A percentile compares a stretch with the other conserved stretches of the same genome.
Conservation (phyloP, 2,329 filamentous ascomycete species). For the Bertia moriformis region DNA sequence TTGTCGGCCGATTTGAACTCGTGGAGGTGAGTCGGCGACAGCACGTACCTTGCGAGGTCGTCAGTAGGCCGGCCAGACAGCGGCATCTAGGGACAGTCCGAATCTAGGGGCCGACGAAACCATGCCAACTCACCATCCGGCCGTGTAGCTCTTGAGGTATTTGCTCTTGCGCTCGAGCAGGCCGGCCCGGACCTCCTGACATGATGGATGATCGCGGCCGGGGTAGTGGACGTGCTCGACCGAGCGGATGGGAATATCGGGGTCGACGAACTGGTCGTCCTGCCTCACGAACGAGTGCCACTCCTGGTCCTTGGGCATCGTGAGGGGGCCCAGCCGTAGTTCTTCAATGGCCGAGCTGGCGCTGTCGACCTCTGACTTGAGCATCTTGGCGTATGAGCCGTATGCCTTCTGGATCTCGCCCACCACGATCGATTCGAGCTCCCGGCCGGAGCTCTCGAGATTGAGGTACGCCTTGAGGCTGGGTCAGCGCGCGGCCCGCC, state of each 20-base stretch:
- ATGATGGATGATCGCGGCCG: constrained; percentile 68
- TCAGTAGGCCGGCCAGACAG: too few relatives aligned
- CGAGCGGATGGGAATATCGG: constrained; percentile 62
- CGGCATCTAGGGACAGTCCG: neutral
- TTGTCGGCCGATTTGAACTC: constrained; percentile 99
- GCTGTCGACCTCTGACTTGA: constrained; percentile 80
- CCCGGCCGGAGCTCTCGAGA: constrained; percentile 80
- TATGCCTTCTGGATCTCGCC: constrained; percentile 97
- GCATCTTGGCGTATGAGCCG: constrained; percentile 78
- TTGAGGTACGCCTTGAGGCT: constrained; percentile 71
- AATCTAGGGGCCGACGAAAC: too few relatives aligned
- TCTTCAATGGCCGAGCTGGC: constrained; percentile 66
- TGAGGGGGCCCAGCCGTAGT: constrained; percentile 68
- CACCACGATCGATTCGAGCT: constrained; percentile 90
- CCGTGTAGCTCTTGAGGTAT: constrained; percentile 92
- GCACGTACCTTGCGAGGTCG: constrained; percentile 82
- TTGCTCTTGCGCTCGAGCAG: constrained; percentile 96
- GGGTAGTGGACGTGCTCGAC: constrained; percentile 80
- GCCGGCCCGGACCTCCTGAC: constrained; percentile 75
- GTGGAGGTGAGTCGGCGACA: constrained; percentile 91
- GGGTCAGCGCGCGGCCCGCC: constrained; percentile 8
- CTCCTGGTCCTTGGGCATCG: constrained; percentile 89
- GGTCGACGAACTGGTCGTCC: constrained; percentile 78
- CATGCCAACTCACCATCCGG: constrained; percentile 66
- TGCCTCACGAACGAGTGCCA: constrained; percentile 71